Base-by-base conservation (phyloP, 2,329 filamentous ascomycete genomes). In the Ceratocystis huliohia region DNA sequence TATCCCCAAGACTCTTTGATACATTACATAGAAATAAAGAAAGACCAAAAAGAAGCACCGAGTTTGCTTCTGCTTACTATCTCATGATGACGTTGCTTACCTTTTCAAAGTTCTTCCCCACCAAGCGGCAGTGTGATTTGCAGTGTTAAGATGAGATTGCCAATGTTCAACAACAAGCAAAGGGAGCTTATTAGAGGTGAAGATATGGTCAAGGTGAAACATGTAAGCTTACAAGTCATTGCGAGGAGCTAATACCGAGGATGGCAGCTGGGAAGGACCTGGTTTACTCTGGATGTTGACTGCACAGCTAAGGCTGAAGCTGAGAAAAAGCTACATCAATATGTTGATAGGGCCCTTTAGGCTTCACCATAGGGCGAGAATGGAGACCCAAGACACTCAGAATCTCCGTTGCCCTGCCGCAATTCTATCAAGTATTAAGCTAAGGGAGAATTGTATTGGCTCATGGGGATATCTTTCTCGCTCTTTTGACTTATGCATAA, bases 71-170 rank as follows among this genome's bases (percentile, higher is more conserved):
- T 10, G 37, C 15, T 8, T 59, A 30, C 33, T n/a, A 37, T 59
- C 56, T 37, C 13, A 22, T 53, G 46, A 22, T 59, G 28, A 59
- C 37, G 10, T 59, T 17, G 3, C 17, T 37, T 10, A 5, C 56
- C 25, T 28, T 20, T 56, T 7, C 20, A 15, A 25, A 15, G 8
- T 10, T 48, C n/a, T 22, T 22, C 1, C 48, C 25, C n/a, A 8
- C 30, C 56, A 30, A 37, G 22, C 28, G 15, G 28, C 56, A 59
- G 37, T 59, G 56, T 30, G 56, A 59, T 59, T 59, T 59, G 56
- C 56, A 10, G 25, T 59, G 28, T 10, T 59, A 59, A 59, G 28
- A 59, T 59, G 56, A 59, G 28, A 59, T 37, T 33, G 28, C 56
- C 25, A 57, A 57, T 57, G 53, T 33, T 28, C 3, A 28, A 33